These are phyloP conservation scores for Plasmodium blacklocki DNA, from an alignment of 169 alveolate species.

Conservation along the genomic window DNA sequence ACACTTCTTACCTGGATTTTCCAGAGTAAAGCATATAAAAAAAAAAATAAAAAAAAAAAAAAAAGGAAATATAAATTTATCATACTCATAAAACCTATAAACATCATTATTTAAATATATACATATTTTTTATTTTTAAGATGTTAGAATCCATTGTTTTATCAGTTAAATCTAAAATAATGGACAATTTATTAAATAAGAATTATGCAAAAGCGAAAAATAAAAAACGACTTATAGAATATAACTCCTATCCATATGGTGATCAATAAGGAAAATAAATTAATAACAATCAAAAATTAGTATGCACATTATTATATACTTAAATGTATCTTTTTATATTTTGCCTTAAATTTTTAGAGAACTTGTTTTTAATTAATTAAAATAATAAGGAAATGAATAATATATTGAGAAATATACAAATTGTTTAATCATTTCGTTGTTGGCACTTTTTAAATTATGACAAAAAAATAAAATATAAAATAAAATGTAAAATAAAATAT, in stretches of 20 bases:
- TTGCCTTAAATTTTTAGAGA: conserved; percentile 6
- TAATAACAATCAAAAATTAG: not conserved
- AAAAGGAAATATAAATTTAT: too few relatives aligned
- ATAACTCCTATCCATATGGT: conserved; percentile 44
- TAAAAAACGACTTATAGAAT: conserved; percentile 38
- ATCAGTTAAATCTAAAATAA: conserved; percentile 28
- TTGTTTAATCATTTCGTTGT: not conserved
- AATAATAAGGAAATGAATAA: not conserved
- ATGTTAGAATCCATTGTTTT: conserved; percentile 31
- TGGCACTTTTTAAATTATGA: too few relatives aligned
- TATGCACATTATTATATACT: not conserved
- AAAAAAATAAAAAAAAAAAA: not conserved
- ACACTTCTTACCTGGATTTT: conserved; percentile 57
- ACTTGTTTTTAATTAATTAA: conserved; percentile 41
- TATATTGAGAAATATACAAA: not conserved
- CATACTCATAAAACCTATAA: too few relatives aligned
- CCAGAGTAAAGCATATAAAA: conserved; percentile 19
- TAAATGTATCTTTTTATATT: not conserved
- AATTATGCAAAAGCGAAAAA: conserved; percentile 14
- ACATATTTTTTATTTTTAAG: conserved; percentile 2
- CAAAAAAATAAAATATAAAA: too few relatives aligned
- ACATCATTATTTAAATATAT: too few relatives aligned
- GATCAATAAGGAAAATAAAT: not conserved
- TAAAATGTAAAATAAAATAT: not conserved
- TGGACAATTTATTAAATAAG: conserved; percentile 32